Evolutionary conservation across 148 eudicot species (phyloP), one percentile per base, ranked within the genome.

Genomic region (Bassia scoparia): DNA sequence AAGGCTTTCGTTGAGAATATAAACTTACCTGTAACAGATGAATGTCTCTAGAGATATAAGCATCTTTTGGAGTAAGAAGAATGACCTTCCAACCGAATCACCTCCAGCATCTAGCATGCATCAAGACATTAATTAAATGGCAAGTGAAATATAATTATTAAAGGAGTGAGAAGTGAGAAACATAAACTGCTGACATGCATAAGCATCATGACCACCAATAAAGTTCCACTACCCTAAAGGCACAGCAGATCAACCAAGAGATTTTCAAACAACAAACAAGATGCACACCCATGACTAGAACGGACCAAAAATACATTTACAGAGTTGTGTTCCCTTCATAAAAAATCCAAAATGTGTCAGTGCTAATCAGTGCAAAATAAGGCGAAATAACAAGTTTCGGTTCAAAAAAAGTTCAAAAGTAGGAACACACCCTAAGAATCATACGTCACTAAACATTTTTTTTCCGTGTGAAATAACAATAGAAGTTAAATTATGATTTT

Each of bases 11-110:
- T 9, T 2, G 4, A 62, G 44, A 23, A 29, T 65, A 15, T 14
- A 55, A 35, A n/a, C 15, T 44, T 79, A 93, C 98, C 94, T 93
- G 98, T 74, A 93, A 77, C 38, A 93, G 85, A 87, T 93, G 96
- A 65, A 93, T 79, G 69, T 90, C 98, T 68, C 92, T 82, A 5
- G 97, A 86, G 58, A 84, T 78, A 65, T 84, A 90, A 75, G 89
- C 88, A 74, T 93, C 97, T 80, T 89, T 94, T 63, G 86, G 87
- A 70, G 92, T 81, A 66, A 89, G 83, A 48, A n/a, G 88, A 81
- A 74, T 93, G 96, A n/a, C 94, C 98, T 84, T 93, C 98, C 69
- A 93, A 86, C 20, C 96, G 89, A 44, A 93, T 87, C 41, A 93
- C 87, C 87, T 93, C 98, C 80, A 93, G 78, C 88, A 87, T 86